Conservation (phyloP, 768 basidiomycete genomes). For the Boletales sp. region DNA sequence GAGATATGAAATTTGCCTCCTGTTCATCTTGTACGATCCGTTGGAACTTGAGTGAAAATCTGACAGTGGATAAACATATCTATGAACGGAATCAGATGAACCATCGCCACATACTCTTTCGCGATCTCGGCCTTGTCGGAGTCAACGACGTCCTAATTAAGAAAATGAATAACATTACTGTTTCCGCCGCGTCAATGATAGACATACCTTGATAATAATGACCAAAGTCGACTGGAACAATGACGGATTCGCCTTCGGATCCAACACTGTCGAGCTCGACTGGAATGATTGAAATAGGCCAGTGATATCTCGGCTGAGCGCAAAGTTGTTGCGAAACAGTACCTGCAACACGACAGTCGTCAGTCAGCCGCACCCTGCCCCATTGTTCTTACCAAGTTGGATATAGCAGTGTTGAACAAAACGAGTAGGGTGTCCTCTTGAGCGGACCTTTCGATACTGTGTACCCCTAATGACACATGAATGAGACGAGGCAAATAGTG, state of each 20-base stretch:
- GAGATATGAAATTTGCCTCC: slow-evolving; percentile 58
- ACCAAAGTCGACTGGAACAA: slow-evolving; percentile 57
- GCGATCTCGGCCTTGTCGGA: slow-evolving; percentile 57
- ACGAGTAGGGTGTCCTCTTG: slow-evolving; percentile 65
- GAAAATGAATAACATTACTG: background rate
- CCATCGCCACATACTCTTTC: slow-evolving; percentile 41
- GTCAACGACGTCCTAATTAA: slow-evolving; percentile 57
- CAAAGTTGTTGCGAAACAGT: slow-evolving; percentile 64
- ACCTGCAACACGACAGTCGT: slow-evolving; percentile 36
- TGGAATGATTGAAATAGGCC: slow-evolving; percentile 63
- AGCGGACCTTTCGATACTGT: slow-evolving; percentile 59
- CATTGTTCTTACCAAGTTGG: slow-evolving; percentile 46
- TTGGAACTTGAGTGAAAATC: slow-evolving; percentile 55
- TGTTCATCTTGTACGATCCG: slow-evolving; percentile 62
- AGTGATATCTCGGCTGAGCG: slow-evolving; percentile 54
- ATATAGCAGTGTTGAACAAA: slow-evolving; percentile 62
- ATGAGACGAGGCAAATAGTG: too few relatives aligned
- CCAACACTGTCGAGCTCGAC: slow-evolving; percentile 52
- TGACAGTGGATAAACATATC: slow-evolving; percentile 11
- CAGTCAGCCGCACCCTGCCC: background rate
- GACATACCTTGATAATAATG: slow-evolving; percentile 57
- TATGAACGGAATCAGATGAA: background rate
- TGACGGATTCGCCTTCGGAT: slow-evolving; percentile 54
- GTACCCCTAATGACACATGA: slow-evolving; percentile 43
- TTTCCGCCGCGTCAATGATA: rapidly evolving